phyloP scores from a whole-genome alignment of 2,329 filamentous ascomycete genomes.

The Aspergillus quadricinctus region DNA sequence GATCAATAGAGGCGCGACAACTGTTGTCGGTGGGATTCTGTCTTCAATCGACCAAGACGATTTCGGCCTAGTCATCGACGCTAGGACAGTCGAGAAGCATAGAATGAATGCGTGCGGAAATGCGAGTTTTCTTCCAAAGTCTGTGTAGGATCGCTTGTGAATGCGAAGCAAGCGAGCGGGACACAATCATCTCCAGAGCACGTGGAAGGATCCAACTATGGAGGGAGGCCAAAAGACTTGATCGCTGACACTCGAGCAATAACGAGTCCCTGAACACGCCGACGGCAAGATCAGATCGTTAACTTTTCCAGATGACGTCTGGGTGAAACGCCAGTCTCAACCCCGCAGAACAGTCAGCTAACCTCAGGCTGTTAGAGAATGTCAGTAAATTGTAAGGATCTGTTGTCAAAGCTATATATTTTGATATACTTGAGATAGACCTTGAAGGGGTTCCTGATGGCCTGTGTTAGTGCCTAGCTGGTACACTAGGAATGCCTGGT shows the following conservation, averaged over 20 bases:
- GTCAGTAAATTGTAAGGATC: neutral
- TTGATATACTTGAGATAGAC: neutral
- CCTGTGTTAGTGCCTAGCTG: neutral
- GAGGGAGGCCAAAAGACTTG: neutral
- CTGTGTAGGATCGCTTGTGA: too few relatives aligned
- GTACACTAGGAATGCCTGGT: too few relatives aligned
- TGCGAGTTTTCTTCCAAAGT: neutral
- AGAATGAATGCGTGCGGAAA: neutral
- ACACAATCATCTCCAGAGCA: neutral
- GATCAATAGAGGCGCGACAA: neutral
- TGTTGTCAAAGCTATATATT: neutral
- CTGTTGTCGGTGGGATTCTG: neutral
- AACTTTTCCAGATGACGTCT: too few relatives aligned
- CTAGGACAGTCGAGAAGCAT: neutral
- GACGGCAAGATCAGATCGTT: too few relatives aligned
- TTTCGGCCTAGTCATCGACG: neutral
- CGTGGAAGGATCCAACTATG: neutral
- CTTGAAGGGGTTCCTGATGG: neutral
- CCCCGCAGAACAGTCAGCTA: neutral
- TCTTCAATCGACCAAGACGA: neutral
- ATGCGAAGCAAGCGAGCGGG: too few relatives aligned
- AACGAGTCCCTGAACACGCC: neutral
- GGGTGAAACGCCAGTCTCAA: too few relatives aligned
- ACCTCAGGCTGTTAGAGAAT: neutral
- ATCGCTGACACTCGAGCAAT: neutral